These are phyloP conservation scores for Neostapfia colusana DNA, from an alignment of 176 grass and related monocot genomes.

Conservation along the genomic window DNA sequence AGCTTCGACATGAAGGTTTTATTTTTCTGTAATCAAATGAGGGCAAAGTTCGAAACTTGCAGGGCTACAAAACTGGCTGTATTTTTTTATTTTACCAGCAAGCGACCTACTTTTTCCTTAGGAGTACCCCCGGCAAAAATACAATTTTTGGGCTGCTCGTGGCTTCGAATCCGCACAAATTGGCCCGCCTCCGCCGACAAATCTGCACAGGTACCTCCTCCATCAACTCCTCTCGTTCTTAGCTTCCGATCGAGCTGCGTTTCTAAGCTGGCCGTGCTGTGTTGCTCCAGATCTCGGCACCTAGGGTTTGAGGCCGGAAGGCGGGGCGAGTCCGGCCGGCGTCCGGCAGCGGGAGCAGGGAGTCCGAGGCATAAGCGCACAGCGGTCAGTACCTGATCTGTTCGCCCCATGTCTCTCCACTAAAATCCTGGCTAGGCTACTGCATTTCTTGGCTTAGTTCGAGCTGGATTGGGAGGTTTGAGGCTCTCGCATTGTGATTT, in stretches of 20 bases:
- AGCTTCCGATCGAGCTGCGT: constrained; percentile 33
- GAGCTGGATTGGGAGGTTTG: too few species aligned
- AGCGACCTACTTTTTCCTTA: constrained; percentile 58
- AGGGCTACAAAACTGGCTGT: not conserved
- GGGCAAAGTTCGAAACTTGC: too few species aligned
- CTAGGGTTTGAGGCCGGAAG: constrained; percentile 43
- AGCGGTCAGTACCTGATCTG: not conserved
- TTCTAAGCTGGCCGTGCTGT: constrained; percentile 14
- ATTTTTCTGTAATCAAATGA: constrained; percentile 8
- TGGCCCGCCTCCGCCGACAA: constrained; percentile 28
- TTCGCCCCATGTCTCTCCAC: not conserved
- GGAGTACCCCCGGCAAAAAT: constrained; percentile 42
- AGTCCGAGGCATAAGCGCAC: not conserved
- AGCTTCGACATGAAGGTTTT: constrained; percentile 23
- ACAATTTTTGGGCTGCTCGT: constrained; percentile 33
- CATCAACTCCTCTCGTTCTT: constrained; percentile 41
- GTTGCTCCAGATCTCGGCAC: constrained; percentile 27
- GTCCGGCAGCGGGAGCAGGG: constrained; percentile 13
- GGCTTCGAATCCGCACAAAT: constrained; percentile 41
- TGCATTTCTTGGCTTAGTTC: too few species aligned
- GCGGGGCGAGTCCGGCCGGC: constrained; percentile 16
- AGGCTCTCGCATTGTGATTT: not conserved
- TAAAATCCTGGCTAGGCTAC: not conserved
- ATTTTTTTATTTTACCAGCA: constrained; percentile 41
- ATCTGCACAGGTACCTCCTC: constrained; percentile 34